Percentiles rank a stretch among this genome's conserved stretches.
Evolutionary conservation across 2,329 filamentous ascomycete species (phyloP).

Genomic region (Curvularia sp.): DNA sequence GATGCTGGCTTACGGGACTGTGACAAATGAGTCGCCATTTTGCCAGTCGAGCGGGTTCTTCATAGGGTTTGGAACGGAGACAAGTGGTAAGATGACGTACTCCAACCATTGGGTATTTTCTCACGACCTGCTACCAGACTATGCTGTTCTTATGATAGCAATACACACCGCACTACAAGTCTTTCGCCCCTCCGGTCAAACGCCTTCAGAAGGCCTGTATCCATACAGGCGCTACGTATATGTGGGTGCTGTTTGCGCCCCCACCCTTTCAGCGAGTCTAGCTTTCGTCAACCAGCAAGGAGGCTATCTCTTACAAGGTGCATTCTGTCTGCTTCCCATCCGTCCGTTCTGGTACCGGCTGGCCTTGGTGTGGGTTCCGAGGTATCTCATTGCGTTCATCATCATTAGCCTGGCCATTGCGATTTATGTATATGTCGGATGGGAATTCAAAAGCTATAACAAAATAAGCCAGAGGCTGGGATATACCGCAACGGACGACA

Average conservation of each 20-base stretch:
- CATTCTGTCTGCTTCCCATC: conserved; percentile 74
- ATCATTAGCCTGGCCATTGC: conserved; percentile 71
- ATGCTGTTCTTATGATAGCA: conserved; percentile 75
- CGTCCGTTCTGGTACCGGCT: conserved; percentile 73
- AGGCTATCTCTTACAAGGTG: conserved; percentile 68
- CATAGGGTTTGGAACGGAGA: conserved; percentile 70
- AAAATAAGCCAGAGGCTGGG: conserved; percentile 25
- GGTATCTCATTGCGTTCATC: conserved; percentile 71
- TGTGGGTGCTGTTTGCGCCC: conserved; percentile 63
- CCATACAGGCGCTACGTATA: conserved; percentile 70
- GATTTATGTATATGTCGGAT: conserved; percentile 73
- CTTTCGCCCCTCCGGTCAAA: conserved; percentile 60
- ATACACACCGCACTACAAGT: conserved; percentile 77
- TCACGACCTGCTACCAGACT: conserved; percentile 55
- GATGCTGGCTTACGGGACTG: conserved; percentile 61
- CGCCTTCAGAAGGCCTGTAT: conserved; percentile 70
- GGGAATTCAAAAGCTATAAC: conserved; percentile 49
- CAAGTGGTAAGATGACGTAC: conserved; percentile 58
- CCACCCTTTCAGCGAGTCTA: conserved; percentile 66
- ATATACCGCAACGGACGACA: conserved; percentile 13
- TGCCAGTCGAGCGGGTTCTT: conserved; percentile 76
- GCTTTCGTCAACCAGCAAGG: conserved; percentile 65
- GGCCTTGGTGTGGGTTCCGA: conserved; percentile 74
- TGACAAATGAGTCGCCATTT: conserved; percentile 62
- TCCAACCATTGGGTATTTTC: neutral